Conservation (phyloP, 306 rosid genomes). For the Ceratonia siliqua region DNA sequence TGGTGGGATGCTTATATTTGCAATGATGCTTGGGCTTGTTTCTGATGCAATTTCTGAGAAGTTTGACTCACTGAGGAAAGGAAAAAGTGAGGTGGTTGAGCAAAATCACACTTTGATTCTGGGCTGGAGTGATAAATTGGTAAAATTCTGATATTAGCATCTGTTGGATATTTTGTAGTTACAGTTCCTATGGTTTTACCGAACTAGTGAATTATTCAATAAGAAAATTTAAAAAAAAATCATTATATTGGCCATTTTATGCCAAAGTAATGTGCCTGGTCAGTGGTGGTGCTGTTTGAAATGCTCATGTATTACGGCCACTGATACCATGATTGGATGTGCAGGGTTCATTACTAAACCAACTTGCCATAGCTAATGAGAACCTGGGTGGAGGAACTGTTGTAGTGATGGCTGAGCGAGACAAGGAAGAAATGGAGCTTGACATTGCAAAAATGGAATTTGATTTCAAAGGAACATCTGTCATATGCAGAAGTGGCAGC, state of each 20-base stretch:
- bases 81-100: constrained; percentile 91
- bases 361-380: constrained; percentile 89
- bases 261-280: background rate
- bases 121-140: constrained; percentile 97
- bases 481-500: constrained; percentile 94
- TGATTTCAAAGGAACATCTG: constrained; percentile 86
- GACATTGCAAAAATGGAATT: constrained; percentile 95
- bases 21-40: constrained; percentile 97
- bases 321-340: constrained; percentile 27
- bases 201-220: constrained; percentile 6
- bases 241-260: constrained; percentile 1
- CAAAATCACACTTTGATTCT: constrained; percentile 86
- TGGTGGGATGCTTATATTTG: constrained; percentile 95
- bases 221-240: constrained; percentile 6
- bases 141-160: constrained; percentile 32
- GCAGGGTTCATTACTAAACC: constrained; percentile 88
- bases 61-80: constrained; percentile 89
- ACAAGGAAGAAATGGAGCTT: constrained; percentile 96
- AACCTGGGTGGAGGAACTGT: constrained; percentile 84
- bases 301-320: constrained; percentile 3
- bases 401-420: constrained; percentile 94
- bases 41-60: constrained; percentile 90
- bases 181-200: background rate
- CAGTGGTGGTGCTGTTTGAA: background rate
- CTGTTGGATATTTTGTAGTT: constrained; percentile 12